Percentiles rank a stretch among this genome's conserved stretches.
Conservation (phyloP, 1,284 basidiomycete species). For the Jaminaea rosea region DNA sequence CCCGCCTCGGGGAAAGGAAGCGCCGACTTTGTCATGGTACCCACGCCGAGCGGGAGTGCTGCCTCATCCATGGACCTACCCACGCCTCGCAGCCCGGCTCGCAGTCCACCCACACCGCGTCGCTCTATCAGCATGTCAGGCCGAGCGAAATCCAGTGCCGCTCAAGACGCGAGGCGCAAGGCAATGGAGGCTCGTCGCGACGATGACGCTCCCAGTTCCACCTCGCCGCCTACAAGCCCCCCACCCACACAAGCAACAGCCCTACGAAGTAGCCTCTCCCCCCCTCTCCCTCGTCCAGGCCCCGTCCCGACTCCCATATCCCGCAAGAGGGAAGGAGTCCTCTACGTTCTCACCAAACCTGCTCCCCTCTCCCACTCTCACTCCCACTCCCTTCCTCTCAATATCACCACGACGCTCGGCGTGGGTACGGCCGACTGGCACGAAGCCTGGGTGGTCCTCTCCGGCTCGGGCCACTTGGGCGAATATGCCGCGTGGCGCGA, state of each 20-base stretch:
- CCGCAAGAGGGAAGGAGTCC: constrained; percentile 35
- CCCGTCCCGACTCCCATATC: neutral
- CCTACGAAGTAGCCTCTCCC: neutral
- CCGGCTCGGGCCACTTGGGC: constrained; percentile 30
- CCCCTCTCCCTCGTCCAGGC: neutral
- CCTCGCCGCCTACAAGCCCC: neutral
- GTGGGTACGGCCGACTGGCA: constrained; percentile 25
- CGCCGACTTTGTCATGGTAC: neutral
- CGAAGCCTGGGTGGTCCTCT: constrained; percentile 36
- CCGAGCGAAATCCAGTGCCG: too few species aligned
- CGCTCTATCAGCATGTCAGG: too few species aligned
- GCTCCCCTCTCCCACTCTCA: too few species aligned
- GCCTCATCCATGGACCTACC: too few species aligned
- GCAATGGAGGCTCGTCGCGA: neutral
- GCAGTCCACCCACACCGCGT: too few species aligned
- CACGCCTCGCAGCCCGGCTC: too few species aligned
- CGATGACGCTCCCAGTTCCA: neutral
- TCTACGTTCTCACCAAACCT: constrained; percentile 32
- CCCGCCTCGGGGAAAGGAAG: neutral
- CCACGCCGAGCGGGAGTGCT: neutral
- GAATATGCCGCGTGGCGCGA: constrained; percentile 37
- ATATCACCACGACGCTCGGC: constrained; percentile 12
- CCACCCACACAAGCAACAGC: neutral
- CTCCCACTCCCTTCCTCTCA: constrained; percentile 9
- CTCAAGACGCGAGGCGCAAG: too few species aligned